Evolutionary conservation across 2,329 filamentous ascomycete species (phyloP).

Genomic region (Neurospora sp.): DNA sequence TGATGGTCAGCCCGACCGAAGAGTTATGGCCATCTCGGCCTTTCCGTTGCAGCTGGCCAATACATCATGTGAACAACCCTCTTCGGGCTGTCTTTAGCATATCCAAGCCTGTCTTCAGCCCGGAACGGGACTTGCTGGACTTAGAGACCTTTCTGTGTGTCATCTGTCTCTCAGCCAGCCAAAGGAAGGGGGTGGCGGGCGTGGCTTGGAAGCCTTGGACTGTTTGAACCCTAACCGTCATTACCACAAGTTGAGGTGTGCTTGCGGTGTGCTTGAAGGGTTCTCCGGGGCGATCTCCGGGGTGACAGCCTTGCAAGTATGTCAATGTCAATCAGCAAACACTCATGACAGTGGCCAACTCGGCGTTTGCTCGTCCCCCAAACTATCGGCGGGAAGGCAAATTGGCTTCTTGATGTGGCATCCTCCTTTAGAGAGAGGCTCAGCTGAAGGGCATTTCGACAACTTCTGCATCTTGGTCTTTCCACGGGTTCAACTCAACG

Average conservation of each 20-base stretch:
- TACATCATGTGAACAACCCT: background rate
- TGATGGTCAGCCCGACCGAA: background rate
- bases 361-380: background rate
- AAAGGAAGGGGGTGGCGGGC: background rate
- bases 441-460: background rate
- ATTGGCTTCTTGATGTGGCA: background rate
- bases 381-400: background rate
- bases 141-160: background rate
- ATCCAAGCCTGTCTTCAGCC: background rate
- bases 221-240: background rate
- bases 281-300: background rate
- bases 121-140: background rate
- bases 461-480: background rate
- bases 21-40: background rate
- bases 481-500: background rate
- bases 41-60: background rate
- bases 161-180: background rate
- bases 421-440: background rate
- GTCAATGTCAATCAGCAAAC: background rate
- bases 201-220: background rate
- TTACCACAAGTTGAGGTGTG: background rate
- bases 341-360: background rate
- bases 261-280: background rate
- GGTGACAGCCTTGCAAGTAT: background rate
- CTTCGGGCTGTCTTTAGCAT: background rate